Evolutionary conservation across 2,329 filamentous ascomycete genomes (phyloP), one percentile per base, ranked within the genome.

Genomic region (Alternaria longipes): DNA sequence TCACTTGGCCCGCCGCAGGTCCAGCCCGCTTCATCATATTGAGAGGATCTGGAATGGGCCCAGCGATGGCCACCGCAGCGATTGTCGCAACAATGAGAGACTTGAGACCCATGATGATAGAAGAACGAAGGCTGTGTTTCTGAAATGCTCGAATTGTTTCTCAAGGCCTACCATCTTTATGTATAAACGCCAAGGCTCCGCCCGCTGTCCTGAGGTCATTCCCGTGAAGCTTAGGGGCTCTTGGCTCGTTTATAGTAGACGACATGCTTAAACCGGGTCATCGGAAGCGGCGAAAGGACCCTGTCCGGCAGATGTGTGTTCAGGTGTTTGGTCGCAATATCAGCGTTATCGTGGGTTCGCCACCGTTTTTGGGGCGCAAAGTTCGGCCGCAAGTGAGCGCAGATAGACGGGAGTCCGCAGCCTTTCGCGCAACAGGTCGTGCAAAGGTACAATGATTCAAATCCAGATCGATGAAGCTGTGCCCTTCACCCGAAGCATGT

Each of bases 191-290:
- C 56, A 40, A 59, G 50, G 47, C 24, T 9, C 24, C 26, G 26
- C 45, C 45, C 16, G 38, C 44, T 34, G 44, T 54, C 18, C 59
- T 41, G 36, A 46, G 26, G 54, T 51, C 54, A 52, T 53, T 55
- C 54, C 32, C 40, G 38, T 53, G 45, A 58, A 65, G 58, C 62
- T 67, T 71, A 60, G 64, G 58, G 47, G 36, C 46, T 66, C 72
- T 74, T 74, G 71, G 72, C 72, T 69, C 61, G 71, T 73, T 69
- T 69, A 67, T 66, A 56, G 64, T 73, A 72, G 53, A 74, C 60
- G 60, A 54, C 38, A 45, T 55, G 50, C 55, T 65, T 69, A 68
- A 65, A 55, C 67, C 70, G 67, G 61, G 62, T 54, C 18, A 55
- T 53, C 50, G 57, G 63, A 59, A 49, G 42, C 59, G 60, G 56